Conservation (phyloP, 257 asterid species). For the Nicotiana tomentosiformis region DNA sequence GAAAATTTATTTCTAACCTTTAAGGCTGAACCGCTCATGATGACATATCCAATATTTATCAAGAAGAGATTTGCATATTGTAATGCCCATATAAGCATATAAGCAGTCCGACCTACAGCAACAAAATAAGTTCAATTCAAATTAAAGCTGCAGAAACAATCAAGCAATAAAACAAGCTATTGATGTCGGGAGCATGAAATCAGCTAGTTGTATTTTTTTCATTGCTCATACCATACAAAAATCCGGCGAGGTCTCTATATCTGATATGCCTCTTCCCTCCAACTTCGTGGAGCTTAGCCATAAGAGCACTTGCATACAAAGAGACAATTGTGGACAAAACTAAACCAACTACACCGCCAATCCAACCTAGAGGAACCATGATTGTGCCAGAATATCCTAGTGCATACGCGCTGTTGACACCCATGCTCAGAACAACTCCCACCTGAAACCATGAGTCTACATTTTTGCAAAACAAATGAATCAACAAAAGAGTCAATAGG, state of each 20-base stretch:
- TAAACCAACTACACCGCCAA: conserved; percentile 87
- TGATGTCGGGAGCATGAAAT: neutral
- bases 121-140: neutral
- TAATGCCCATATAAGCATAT: conserved; percentile 73
- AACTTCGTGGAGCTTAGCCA: conserved; percentile 88
- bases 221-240: conserved; percentile 59
- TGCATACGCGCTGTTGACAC: conserved; percentile 93
- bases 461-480: conserved; percentile 9
- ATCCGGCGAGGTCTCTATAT: conserved; percentile 39
- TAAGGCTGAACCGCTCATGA: conserved; percentile 80
- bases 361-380: conserved; percentile 97
- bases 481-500: conserved; percentile 2
- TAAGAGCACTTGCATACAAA: conserved; percentile 69
- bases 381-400: conserved; percentile 88
- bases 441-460: conserved; percentile 99
- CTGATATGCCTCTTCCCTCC: conserved; percentile 96
- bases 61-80: conserved; percentile 87
- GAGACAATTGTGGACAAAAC: conserved; percentile 64
- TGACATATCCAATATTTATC: conserved; percentile 82
- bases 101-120: conserved; percentile 61
- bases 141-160: neutral
- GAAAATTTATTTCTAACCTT: conserved; percentile 43
- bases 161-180: neutral
- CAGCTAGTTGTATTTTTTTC: neutral
- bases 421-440: conserved; percentile 89